A percentile compares a stretch with the other conserved stretches of the same genome.
phyloP scores from a whole-genome alignment of 345 rosid genomes.

The Nephelium lappaceum region DNA sequence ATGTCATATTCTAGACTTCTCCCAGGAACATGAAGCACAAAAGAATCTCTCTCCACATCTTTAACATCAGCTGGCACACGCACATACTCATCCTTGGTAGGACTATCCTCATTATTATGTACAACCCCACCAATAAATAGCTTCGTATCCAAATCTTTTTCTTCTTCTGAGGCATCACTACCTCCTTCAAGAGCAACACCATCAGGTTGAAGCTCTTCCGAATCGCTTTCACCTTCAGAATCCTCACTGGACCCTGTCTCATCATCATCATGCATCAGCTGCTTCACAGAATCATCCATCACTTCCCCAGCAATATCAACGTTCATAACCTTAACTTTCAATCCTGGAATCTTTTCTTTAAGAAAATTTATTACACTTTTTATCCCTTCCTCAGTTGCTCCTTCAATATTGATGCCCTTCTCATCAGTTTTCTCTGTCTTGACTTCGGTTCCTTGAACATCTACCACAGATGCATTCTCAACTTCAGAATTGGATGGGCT shows the following conservation, averaged over 20 bases:
- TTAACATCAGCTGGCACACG: constrained; percentile 76
- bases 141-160: constrained; percentile 66
- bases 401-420: constrained; percentile 66
- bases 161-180: constrained; percentile 49
- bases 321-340: constrained; percentile 81
- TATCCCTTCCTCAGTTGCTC: constrained; percentile 89
- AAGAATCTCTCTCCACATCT: constrained; percentile 73
- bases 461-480: constrained; percentile 50
- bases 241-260: constrained; percentile 47
- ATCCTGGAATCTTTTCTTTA: constrained; percentile 92
- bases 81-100: constrained; percentile 66
- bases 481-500: constrained; percentile 43
- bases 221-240: constrained; percentile 56
- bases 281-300: constrained; percentile 57
- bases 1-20: constrained; percentile 47
- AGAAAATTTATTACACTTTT: constrained; percentile 88
- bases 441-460: constrained; percentile 64
- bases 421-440: constrained; percentile 64
- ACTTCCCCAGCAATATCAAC: constrained; percentile 54
- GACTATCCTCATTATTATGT: constrained; percentile 69
- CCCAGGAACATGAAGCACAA: constrained; percentile 67
- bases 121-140: constrained; percentile 88
- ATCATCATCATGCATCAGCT: constrained; percentile 64
- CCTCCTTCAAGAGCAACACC: constrained; percentile 43
- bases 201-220: constrained; percentile 68